These are phyloP conservation scores for Wickerhamomyces chaumierensis DNA, from an alignment of 805 yeast genomes.

Conservation along the genomic window DNA sequence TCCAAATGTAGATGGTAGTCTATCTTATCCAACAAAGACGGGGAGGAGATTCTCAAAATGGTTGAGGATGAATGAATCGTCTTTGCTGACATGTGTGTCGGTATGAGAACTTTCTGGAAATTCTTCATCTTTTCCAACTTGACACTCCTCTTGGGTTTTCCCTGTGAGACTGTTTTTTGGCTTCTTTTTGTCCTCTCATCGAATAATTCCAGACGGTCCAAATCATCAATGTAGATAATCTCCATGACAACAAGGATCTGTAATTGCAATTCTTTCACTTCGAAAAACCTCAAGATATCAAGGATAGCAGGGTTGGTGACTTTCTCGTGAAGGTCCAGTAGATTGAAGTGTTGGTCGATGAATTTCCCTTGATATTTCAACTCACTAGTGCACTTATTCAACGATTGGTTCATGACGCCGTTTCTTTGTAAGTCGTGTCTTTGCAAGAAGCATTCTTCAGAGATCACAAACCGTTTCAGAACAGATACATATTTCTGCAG, in stretches of 20 bases:
- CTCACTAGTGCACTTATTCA: conserved; percentile 4
- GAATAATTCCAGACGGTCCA: conserved; percentile 27
- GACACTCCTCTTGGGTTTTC: too few species aligned
- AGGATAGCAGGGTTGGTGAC: conserved; percentile 15
- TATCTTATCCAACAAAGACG: neutral
- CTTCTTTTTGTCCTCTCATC: conserved; percentile 5
- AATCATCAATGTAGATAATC: conserved; percentile 23
- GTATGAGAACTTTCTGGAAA: neutral
- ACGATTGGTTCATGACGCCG: conserved; percentile 19
- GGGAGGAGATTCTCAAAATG: too few species aligned
- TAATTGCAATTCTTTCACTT: conserved; percentile 44
- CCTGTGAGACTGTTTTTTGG: neutral
- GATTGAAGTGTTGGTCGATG: conserved; percentile 15
- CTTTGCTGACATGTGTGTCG: neutral
- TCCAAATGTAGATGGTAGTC: neutral
- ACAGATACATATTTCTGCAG: conserved; percentile 11
- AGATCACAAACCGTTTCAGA: conserved; percentile 22
- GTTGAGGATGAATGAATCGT: too few species aligned
- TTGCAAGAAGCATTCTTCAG: conserved; percentile 28
- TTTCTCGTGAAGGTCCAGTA: conserved; percentile 17
- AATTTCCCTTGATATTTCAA: conserved; percentile 17
- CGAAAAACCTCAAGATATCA: conserved; percentile 28
- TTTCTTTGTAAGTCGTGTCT: conserved; percentile 24
- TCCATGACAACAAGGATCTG: conserved; percentile 41
- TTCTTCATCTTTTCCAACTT: neutral